Conservation (phyloP, 2,329 filamentous ascomycete genomes). For the Fusarium bactridioides region DNA sequence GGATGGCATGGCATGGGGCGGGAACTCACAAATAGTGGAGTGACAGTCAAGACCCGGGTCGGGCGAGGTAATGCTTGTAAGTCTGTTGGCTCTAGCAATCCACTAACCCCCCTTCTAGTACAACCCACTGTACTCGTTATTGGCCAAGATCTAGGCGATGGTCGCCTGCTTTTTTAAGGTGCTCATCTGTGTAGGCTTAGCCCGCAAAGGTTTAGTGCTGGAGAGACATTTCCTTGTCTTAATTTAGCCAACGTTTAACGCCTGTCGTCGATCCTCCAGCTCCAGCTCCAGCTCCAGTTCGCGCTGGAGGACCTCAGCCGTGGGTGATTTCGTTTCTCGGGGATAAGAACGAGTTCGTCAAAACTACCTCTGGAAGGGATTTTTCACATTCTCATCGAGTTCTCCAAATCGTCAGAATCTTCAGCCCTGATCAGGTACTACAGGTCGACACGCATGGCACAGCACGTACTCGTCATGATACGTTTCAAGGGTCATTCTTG, state of each 20-base stretch:
- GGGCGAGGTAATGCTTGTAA: slow-evolving; percentile 21
- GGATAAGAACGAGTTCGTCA: background rate
- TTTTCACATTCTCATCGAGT: background rate
- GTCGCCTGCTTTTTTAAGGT: slow-evolving; percentile 6
- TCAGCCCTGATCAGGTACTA: background rate
- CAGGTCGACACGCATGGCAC: background rate
- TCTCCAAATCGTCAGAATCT: background rate
- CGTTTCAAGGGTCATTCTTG: background rate
- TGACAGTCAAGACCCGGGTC: background rate
- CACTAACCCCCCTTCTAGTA: background rate
- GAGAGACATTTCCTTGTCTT: background rate
- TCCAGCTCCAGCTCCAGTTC: background rate
- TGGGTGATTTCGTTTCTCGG: background rate
- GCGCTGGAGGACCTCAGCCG: background rate
- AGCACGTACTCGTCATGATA: background rate
- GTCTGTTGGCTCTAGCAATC: slow-evolving; percentile 16
- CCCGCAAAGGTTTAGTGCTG: background rate
- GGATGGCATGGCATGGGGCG: background rate
- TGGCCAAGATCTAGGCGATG: background rate
- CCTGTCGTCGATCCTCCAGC: background rate
- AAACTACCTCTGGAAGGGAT: background rate
- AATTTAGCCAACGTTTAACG: background rate
- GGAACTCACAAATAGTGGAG: background rate
- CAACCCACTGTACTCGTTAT: background rate
- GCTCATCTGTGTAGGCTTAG: background rate